phyloP scores from a whole-genome alignment of 78 protist species.

The Creolimax fragrantissima region DNA sequence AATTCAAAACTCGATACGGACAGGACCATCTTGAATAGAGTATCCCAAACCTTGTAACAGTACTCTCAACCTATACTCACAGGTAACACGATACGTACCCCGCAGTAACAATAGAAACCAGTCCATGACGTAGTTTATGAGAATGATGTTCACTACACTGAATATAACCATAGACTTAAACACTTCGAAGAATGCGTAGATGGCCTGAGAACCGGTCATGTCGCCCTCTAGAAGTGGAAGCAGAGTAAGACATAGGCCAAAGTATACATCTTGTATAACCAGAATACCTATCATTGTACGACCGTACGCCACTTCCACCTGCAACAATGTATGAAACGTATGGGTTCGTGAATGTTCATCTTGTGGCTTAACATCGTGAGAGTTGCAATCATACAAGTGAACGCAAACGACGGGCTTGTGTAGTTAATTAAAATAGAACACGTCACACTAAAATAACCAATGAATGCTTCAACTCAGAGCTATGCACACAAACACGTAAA shows the following conservation, averaged over 20 bases:
- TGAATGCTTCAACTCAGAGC: background rate
- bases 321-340: background rate
- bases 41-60: background rate
- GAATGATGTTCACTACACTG: background rate
- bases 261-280: conserved; percentile 26
- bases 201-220: background rate
- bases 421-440: background rate
- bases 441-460: background rate
- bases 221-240: conserved; percentile 13
- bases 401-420: too few species aligned
- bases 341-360: background rate
- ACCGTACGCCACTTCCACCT: background rate
- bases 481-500: too few species aligned
- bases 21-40: too few species aligned
- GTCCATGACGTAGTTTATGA: background rate
- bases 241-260: conserved; percentile 18
- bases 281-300: conserved; percentile 1
- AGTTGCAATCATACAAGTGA: too few species aligned
- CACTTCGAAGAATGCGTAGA: background rate
- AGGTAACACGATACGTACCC: background rate
- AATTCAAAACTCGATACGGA: too few species aligned
- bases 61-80: background rate
- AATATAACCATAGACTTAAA: background rate
- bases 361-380: too few species aligned
- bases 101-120: background rate